Evolutionary conservation across 148 eudicot genomes (phyloP), one percentile per base, ranked within the genome.

Genomic region (Persicaria maculosa): DNA sequence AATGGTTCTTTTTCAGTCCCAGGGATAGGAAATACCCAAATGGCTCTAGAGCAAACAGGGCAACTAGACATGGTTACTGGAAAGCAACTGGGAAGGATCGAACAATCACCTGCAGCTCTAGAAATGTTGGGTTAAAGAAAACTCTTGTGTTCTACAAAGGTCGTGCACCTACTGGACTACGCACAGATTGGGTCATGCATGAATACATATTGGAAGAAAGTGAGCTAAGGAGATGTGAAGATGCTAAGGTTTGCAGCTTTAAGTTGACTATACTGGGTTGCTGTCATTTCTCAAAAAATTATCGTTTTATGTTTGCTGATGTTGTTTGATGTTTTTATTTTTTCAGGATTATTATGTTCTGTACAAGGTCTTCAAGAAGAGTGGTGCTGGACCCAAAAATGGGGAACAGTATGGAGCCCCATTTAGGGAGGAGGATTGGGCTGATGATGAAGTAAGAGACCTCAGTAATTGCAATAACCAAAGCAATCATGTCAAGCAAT

Each of bases 111-210:
- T 77, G 76, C 59, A 83, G 64, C 47, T 78, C 75, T 14, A 72
- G 78, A 50, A 78, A 67, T 19, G 82, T 83, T 59, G 86, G 86
- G 47, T 73, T 80, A 77, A 83, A 78, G 31, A 83, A 83, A 72
- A 83, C 86, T 1, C 80, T 83, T 9, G 84, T 83, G 11, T 83
- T 78, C 54, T 80, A 83, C 71, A 65, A 72, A 45, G 86, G 84
- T 6, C 77, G 84, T 52, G 81, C 86, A n/a, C 84, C 79, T 65
- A 76, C 58, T 15, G 86, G 83, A 9, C 74, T 76, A 76, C 74
- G 86, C 46, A 83, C 84, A 4, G 78, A 83, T 74, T 83, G 86
- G 86, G 86, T 83, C 14, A 83, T 83, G 86, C 86, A 83, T 62
- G 86, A 83, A 44, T 83, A 80, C 50, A 69, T 76, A 68, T 76